Evolutionary conservation across 1,139 yeast genomes (phyloP).

Genomic region (Geotrichum phurueaensis): DNA sequence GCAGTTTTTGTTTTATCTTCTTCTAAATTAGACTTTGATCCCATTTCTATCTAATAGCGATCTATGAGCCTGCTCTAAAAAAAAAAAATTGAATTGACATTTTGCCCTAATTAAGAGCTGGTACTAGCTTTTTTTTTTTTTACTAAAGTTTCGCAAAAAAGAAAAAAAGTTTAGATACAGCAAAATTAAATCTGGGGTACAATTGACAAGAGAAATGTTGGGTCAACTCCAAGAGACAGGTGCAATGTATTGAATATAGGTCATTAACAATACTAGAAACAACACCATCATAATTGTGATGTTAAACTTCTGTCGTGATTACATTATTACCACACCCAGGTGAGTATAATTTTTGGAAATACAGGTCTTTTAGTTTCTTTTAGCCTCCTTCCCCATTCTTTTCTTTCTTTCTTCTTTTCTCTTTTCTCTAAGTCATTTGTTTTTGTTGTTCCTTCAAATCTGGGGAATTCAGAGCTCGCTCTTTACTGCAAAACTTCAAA

Average conservation of each 20-base stretch:
- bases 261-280: not conserved
- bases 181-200: not conserved
- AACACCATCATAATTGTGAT: conserved; percentile 1
- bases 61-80: not conserved
- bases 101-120: too few relatives aligned
- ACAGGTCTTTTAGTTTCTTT: too few relatives aligned
- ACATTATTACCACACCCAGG: not conserved
- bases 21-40: not conserved
- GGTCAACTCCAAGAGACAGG: not conserved
- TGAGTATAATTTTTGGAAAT: too few relatives aligned
- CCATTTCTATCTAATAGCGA: not conserved
- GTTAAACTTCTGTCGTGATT: conserved; percentile 1
- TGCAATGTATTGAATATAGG: not conserved
- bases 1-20: not conserved
- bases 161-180: too few relatives aligned
- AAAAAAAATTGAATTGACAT: not conserved
- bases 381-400: not conserved
- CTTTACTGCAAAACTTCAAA: not conserved
- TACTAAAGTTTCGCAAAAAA: too few relatives aligned
- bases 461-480: not conserved
- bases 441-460: not conserved
- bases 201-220: not conserved
- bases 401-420: not conserved
- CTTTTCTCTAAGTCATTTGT: not conserved
- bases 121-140: too few relatives aligned